A percentile compares a stretch with the other conserved stretches of the same genome.
Conservation (phyloP, 768 basidiomycete genomes). For the Amanita thiersii region DNA sequence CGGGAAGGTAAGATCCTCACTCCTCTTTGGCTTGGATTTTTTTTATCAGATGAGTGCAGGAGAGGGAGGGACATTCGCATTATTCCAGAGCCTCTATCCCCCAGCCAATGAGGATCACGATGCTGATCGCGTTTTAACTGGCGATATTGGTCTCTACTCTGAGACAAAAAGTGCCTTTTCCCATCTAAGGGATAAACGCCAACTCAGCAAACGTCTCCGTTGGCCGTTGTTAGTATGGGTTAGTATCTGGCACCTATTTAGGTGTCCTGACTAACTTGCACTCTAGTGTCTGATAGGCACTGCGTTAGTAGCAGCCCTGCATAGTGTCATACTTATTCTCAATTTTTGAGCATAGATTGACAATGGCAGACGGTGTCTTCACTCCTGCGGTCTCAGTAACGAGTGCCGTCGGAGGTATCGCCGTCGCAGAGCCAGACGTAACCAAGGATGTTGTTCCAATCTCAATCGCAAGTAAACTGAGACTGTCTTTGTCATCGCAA, state of each 20-base stretch:
- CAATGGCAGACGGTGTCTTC: slow-evolving; percentile 61
- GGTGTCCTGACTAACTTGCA: background rate
- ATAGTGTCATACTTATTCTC: too few species aligned
- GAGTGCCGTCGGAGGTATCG: slow-evolving; percentile 62
- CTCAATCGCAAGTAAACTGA: slow-evolving; percentile 38
- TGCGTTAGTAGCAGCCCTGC: slow-evolving; percentile 25
- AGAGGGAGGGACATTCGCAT: slow-evolving; percentile 63
- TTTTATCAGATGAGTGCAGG: slow-evolving; percentile 25
- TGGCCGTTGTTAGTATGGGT: slow-evolving; percentile 55
- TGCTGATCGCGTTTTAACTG: slow-evolving; percentile 46
- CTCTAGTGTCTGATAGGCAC: slow-evolving; percentile 54
- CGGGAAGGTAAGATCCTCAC: slow-evolving; percentile 4
- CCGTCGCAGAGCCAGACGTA: slow-evolving; percentile 46
- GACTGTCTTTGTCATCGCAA: background rate
- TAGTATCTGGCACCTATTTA: slow-evolving; percentile 12
- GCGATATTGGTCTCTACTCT: slow-evolving; percentile 24
- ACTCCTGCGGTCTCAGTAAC: slow-evolving; percentile 67
- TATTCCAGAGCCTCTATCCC: slow-evolving; percentile 55
- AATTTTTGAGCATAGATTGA: slow-evolving; percentile 34
- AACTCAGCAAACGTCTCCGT: slow-evolving; percentile 23
- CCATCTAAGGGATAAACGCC: slow-evolving; percentile 10
- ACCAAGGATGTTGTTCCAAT: slow-evolving; percentile 41
- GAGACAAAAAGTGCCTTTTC: slow-evolving; percentile 8
- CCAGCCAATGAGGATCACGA: slow-evolving; percentile 34
- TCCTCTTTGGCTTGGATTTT: background rate